Conservation (phyloP, 2,329 filamentous ascomycete species). For the Ceratocystis diversiconidia region DNA sequence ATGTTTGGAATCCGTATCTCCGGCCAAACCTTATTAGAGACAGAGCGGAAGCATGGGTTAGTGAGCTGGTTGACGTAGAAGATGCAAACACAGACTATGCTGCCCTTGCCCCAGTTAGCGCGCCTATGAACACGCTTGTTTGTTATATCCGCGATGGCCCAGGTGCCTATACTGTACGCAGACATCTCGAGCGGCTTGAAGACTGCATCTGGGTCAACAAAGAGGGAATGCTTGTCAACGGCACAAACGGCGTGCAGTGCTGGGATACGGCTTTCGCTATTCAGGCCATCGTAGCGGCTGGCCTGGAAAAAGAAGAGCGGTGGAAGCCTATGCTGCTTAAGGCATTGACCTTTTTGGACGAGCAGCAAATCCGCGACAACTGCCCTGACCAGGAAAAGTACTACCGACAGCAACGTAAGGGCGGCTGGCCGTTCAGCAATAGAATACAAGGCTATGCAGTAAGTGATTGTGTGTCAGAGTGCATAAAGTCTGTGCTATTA, state of each 20-base stretch:
- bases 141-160: conserved; percentile 79
- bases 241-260: conserved; percentile 93
- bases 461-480: conserved; percentile 87
- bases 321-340: conserved; percentile 74
- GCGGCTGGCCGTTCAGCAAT: conserved; percentile 92
- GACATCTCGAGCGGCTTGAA: conserved; percentile 66
- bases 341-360: conserved; percentile 72
- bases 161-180: conserved; percentile 53
- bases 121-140: conserved; percentile 73
- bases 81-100: conserved; percentile 85
- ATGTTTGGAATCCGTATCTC: conserved; percentile 67
- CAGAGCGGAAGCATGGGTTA: conserved; percentile 66
- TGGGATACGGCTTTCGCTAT: conserved; percentile 93
- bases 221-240: conserved; percentile 88
- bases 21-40: conserved; percentile 51
- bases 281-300: conserved; percentile 66
- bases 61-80: conserved; percentile 75
- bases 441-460: conserved; percentile 88
- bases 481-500: conserved; percentile 70
- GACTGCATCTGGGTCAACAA: conserved; percentile 86
- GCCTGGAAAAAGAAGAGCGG: conserved; percentile 58
- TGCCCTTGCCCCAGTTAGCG: conserved; percentile 77
- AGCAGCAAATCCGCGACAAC: conserved; percentile 81
- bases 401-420: conserved; percentile 83
- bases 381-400: conserved; percentile 61